Conservation (phyloP, 257 asterid species). For the Penstemon davidsonii region DNA sequence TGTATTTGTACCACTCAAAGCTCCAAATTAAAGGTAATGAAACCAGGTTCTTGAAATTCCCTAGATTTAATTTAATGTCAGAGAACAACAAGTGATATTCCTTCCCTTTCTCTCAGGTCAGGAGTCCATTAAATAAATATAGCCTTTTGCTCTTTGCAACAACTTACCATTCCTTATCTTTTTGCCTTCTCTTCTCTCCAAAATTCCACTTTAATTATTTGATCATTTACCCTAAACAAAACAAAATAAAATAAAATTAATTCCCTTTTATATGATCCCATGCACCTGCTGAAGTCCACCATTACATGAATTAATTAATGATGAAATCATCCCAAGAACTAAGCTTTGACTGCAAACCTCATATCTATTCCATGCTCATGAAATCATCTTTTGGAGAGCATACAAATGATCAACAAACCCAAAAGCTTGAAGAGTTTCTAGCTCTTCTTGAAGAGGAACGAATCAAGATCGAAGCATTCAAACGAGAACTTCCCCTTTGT, state of each 20-base stretch:
- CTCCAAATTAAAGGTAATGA: constrained; percentile 33
- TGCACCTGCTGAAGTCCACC: too few species aligned
- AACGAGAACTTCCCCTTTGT: constrained; percentile 97
- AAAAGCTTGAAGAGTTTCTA: constrained; percentile 76
- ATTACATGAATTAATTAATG: constrained; percentile 38
- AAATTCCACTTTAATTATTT: constrained; percentile 68
- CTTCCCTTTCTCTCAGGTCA: constrained; percentile 30
- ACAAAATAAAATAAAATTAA: not conserved
- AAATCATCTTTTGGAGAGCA: constrained; percentile 62
- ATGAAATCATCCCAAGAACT: constrained; percentile 75
- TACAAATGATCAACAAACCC: constrained; percentile 41
- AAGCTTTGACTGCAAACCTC: constrained; percentile 77
- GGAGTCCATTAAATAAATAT: constrained; percentile 34
- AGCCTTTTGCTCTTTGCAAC: constrained; percentile 71
- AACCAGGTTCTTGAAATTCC: constrained; percentile 41
- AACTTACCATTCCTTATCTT: constrained; percentile 59
- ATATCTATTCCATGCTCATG: constrained; percentile 61
- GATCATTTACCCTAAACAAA: constrained; percentile 46
- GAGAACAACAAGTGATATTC: constrained; percentile 48
- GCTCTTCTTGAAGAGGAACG: constrained; percentile 85
- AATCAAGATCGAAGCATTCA: constrained; percentile 94
- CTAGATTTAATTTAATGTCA: constrained; percentile 44
- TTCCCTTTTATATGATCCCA: too few species aligned
- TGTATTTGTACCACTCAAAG: constrained; percentile 19
- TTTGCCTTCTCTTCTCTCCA: constrained; percentile 44